Evolutionary conservation across 129 eudicot species (phyloP), one percentile per base, ranked within the genome.

Genomic region (Logfia minima): DNA sequence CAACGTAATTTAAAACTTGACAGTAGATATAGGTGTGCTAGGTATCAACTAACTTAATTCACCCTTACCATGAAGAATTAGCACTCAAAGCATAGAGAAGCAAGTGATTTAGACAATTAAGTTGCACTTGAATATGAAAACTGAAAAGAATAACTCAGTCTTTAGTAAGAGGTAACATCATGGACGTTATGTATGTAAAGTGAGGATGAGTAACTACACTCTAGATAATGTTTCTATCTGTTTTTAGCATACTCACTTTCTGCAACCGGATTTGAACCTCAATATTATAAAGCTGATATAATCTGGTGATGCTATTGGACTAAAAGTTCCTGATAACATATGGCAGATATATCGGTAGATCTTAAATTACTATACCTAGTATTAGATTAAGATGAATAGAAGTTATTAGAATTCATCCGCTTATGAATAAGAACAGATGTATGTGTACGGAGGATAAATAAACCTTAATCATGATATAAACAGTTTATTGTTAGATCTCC

Each of bases 241-340:
- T 72, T 34, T 19, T 39, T 22, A 68, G 72, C 56, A 8, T 68
- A 41, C 22, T 17, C 11, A 5, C 34, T 39, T 35, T 35, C 32
- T 11, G n/a, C 60, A 3, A 23, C 45, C 19, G 6, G 5, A 70
- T 31, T 72, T 72, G 24, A 31, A 23, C 9, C 34, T 13, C 32
- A 26, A 63, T 16, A 23, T 63, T 6, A 28, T 59, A 21, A 59
- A 59, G 29, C 29, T 63, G 29, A 41, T 52, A 29, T 28, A 9
- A 28, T 65, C 17, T 51, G 35, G 51, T 75, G 28, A 63, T 28
- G n/a, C 31, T n/a, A 21, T 32, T 19, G 32, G 63, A 19, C 64
- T n/a, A 64, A 75, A 26, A 16, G 79, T 28, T 62, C 32, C 59
- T 23, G 7, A 75, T 59, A 26, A 74, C 68, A 22, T 21, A 59